Conservation (phyloP, 1,139 yeast genomes). For the Blastobotrys aristatus region DNA sequence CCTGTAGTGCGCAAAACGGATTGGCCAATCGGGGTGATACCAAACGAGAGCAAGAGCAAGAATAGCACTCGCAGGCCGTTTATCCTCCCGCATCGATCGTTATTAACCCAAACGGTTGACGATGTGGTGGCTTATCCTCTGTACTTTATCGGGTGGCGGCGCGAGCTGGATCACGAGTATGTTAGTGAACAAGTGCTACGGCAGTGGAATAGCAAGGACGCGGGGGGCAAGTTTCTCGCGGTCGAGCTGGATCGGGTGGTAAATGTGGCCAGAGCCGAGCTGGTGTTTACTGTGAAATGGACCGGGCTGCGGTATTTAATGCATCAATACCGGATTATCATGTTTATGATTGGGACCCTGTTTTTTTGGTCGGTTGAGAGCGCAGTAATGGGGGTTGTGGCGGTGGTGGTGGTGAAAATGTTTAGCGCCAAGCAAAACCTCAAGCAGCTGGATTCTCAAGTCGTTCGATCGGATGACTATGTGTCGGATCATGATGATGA, state of each 20-base stretch:
- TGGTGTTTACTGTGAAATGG: slow-evolving; percentile 41
- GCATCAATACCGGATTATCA: slow-evolving; percentile 44
- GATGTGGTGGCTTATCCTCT: slow-evolving; percentile 30
- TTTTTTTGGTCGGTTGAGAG: slow-evolving; percentile 45
- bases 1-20: neutral
- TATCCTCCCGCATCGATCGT: slow-evolving; percentile 32
- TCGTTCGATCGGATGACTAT: neutral
- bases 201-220: slow-evolving; percentile 2
- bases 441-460: neutral
- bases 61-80: slow-evolving; percentile 9
- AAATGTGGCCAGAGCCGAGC: slow-evolving; percentile 29
- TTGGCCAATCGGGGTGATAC: neutral
- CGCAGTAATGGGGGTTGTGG: slow-evolving; percentile 22
- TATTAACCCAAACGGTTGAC: slow-evolving; percentile 28
- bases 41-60: no score
- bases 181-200: neutral
- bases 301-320: slow-evolving; percentile 55
- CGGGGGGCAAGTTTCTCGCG: slow-evolving; percentile 16
- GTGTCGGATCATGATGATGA: neutral
- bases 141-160: slow-evolving; percentile 23
- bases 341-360: slow-evolving; percentile 47
- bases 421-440: neutral
- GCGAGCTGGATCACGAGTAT: neutral
- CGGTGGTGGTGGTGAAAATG: slow-evolving; percentile 11
- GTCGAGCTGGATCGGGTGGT: slow-evolving; percentile 29